A percentile compares a stretch with the other conserved stretches of the same genome.
Conservation (phyloP, 345 rosid species). For the Brassica cretica region DNA sequence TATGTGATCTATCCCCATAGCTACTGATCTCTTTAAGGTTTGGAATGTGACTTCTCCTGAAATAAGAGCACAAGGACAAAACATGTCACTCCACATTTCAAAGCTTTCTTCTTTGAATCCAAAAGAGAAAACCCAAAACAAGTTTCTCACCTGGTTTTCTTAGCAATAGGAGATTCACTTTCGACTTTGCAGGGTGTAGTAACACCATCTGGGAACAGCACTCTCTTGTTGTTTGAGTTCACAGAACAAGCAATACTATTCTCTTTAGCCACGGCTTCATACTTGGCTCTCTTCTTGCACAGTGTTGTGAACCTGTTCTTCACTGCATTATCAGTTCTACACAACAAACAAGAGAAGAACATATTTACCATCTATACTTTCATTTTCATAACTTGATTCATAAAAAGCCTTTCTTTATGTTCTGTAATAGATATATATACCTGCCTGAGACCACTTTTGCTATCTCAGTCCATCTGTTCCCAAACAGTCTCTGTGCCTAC, state of each 20-base stretch:
- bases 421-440: slow-evolving; percentile 40
- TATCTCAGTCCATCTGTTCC: slow-evolving; percentile 98
- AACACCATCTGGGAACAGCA: slow-evolving; percentile 48
- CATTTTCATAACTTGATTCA: slow-evolving; percentile 4
- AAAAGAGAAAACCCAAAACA: not conserved
- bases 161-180: slow-evolving; percentile 46
- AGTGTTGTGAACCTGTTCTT: slow-evolving; percentile 95
- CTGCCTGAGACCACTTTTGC: slow-evolving; percentile 99
- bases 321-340: slow-evolving; percentile 97
- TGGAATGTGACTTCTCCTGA: slow-evolving; percentile 73
- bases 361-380: not conserved
- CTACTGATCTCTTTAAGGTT: slow-evolving; percentile 45
- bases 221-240: slow-evolving; percentile 73
- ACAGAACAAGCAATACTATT: slow-evolving; percentile 48
- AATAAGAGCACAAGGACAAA: not conserved
- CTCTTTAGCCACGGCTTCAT: slow-evolving; percentile 86
- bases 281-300: slow-evolving; percentile 97
- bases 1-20: slow-evolving; percentile 57
- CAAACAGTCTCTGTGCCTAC: slow-evolving; percentile 90
- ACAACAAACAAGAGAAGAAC: slow-evolving; percentile 13
- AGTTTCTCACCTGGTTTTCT: slow-evolving; percentile 55
- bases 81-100: slow-evolving; percentile 12
- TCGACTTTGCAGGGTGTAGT: slow-evolving; percentile 46
- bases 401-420: not conserved
- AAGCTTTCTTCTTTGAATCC: slow-evolving; percentile 8